phyloP scores from a whole-genome alignment of 148 eudicot genomes.

The Pharnaceum exiguum region DNA sequence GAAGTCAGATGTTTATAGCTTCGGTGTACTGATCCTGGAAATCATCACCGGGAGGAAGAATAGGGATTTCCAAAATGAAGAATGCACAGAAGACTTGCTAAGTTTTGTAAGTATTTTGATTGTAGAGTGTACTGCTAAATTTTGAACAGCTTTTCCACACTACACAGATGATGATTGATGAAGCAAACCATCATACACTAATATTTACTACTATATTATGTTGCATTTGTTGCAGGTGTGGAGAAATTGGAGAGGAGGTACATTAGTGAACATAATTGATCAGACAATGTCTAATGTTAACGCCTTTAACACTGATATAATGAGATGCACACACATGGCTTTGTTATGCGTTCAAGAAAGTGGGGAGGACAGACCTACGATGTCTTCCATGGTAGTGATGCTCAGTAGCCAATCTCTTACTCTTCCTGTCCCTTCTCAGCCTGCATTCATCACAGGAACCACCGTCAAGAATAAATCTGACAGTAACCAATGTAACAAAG shows the following conservation, averaged over 20 bases:
- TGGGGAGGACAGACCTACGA: constrained; percentile 29
- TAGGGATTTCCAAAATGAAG: too few relatives aligned
- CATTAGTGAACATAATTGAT: constrained; percentile 15
- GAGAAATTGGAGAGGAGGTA: constrained; percentile 26
- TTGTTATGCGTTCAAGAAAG: constrained; percentile 34
- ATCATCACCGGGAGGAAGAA: too few relatives aligned
- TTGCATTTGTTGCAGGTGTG: constrained; percentile 15
- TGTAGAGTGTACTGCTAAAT: too few relatives aligned
- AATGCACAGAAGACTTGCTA: too few relatives aligned
- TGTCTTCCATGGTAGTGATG: constrained; percentile 31
- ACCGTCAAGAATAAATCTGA: neutral
- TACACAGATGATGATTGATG: neutral
- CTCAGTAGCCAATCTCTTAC: constrained; percentile 11
- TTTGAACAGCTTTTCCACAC: too few relatives aligned
- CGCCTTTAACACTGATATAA: constrained; percentile 13
- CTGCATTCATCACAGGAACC: constrained; percentile 18
- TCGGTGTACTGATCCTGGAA: too few relatives aligned
- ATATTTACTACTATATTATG: too few relatives aligned
- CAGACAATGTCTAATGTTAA: neutral
- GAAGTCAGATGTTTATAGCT: too few relatives aligned
- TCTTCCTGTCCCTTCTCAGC: constrained; percentile 28
- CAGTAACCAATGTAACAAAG: neutral
- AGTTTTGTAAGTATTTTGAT: too few relatives aligned
- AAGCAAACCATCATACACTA: too few relatives aligned
- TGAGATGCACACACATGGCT: constrained; percentile 36